phyloP scores from a whole-genome alignment of 2,329 filamentous ascomycete genomes.

The Macrophomina phaseolina region DNA sequence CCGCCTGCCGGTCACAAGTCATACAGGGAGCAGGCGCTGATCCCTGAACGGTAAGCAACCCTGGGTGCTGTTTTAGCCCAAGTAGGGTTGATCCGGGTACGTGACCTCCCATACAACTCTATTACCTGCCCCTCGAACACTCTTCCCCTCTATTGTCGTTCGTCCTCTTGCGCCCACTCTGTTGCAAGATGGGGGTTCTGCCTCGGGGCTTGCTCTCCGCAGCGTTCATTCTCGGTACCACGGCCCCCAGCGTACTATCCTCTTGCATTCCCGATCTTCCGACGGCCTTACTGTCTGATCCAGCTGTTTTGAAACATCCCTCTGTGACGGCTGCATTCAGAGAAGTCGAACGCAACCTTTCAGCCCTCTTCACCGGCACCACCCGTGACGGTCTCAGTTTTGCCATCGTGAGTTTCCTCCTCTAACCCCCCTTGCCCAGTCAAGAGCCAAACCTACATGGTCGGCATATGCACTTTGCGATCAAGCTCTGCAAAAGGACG shows the following conservation, averaged over 20 bases:
- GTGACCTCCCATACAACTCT: background rate
- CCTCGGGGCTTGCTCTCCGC: background rate
- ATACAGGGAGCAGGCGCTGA: background rate
- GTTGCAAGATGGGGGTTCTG: background rate
- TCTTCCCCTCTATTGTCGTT: background rate
- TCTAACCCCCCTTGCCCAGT: background rate
- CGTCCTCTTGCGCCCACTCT: background rate
- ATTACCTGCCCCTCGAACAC: background rate
- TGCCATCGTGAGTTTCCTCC: slow-evolving; percentile 35
- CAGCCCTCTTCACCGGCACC: slow-evolving; percentile 32
- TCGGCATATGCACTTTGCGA: background rate
- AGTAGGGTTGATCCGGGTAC: background rate
- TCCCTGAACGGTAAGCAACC: background rate
- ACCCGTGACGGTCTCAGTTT: slow-evolving; percentile 40
- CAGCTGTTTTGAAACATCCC: slow-evolving; percentile 33
- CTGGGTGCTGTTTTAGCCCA: background rate
- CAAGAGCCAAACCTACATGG: no score
- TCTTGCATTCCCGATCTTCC: slow-evolving; percentile 39
- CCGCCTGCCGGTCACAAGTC: background rate
- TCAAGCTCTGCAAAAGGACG: no score
- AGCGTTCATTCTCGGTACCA: background rate
- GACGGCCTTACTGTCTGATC: slow-evolving; percentile 32
- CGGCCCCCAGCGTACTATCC: slow-evolving; percentile 6
- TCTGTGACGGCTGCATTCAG: slow-evolving; percentile 35
- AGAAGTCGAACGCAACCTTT: slow-evolving; percentile 33